Conservation (phyloP, 2,329 filamentous ascomycete species). For the Aschersonia sp. region DNA sequence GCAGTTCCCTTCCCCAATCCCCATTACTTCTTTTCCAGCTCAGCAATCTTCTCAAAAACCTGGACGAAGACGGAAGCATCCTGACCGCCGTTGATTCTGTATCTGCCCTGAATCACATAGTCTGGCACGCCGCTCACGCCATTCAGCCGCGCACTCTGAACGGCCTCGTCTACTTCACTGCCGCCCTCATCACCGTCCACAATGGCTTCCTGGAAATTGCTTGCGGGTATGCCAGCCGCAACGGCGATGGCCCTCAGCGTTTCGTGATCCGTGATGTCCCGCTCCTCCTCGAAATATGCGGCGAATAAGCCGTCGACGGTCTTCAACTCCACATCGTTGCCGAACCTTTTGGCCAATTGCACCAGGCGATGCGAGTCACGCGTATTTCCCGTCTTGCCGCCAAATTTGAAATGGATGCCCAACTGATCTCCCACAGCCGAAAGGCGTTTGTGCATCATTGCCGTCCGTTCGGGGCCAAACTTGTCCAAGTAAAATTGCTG, state of each 20-base stretch:
- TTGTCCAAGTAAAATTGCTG: conserved; percentile 18
- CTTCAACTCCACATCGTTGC: conserved; percentile 37
- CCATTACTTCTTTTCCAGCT: conserved; percentile 8
- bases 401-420: conserved; percentile 35
- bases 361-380: conserved; percentile 32
- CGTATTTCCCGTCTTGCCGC: conserved; percentile 29
- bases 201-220: conserved; percentile 20
- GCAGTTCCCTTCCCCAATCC: too few species aligned
- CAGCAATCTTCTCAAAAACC: conserved; percentile 45
- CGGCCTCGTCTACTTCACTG: conserved; percentile 16
- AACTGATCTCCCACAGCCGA: conserved; percentile 14
- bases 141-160: conserved; percentile 11
- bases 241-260: conserved; percentile 21
- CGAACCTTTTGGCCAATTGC: conserved; percentile 33
- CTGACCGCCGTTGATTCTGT: conserved; percentile 55
- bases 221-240: conserved; percentile 30
- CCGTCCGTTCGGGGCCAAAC: conserved; percentile 51
- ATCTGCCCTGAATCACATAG: conserved; percentile 55
- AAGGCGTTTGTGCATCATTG: conserved; percentile 16
- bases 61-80: conserved; percentile 48
- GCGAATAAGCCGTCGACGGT: conserved; percentile 32
- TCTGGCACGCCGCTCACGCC: conserved; percentile 54
- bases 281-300: conserved; percentile 26
- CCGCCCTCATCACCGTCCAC: conserved; percentile 34
- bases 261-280: conserved; percentile 25